Percentiles rank a stretch among this genome's conserved stretches.
These are phyloP conservation scores for Venturia carpophila DNA, from an alignment of 2,329 filamentous ascomycete genomes.

Conservation along the genomic window DNA sequence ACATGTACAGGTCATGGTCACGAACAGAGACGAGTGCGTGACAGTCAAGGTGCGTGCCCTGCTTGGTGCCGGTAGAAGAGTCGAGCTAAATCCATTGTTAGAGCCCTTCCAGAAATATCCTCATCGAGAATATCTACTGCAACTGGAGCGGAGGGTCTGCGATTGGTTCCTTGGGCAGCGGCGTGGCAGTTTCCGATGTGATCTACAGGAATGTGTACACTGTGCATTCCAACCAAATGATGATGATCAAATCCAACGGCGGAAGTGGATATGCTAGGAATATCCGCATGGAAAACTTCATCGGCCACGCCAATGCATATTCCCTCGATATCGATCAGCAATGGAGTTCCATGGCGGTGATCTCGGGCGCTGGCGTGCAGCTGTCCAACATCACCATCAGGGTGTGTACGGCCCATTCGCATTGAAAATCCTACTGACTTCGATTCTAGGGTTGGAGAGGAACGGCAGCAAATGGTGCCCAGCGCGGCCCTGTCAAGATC, in stretches of 20 bases:
- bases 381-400: constrained; percentile 46
- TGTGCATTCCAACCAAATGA: constrained; percentile 53
- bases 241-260: constrained; percentile 55
- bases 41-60: constrained; percentile 41
- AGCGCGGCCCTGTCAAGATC: constrained; percentile 48
- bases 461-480: constrained; percentile 41
- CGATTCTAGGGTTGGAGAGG: constrained; percentile 45
- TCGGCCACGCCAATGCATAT: constrained; percentile 53
- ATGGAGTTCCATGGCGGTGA: constrained; percentile 40
- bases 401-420: constrained; percentile 16
- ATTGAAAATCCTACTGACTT: constrained; percentile 10
- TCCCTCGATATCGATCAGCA: constrained; percentile 48
- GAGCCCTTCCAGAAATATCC: constrained; percentile 45
- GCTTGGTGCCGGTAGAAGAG: not conserved
- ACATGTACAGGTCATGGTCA: constrained; percentile 42
- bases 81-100: constrained; percentile 21
- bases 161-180: constrained; percentile 47
- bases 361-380: constrained; percentile 44
- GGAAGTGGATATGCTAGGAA: constrained; percentile 47
- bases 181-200: constrained; percentile 45
- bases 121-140: constrained; percentile 55
- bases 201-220: constrained; percentile 52
- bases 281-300: constrained; percentile 49
- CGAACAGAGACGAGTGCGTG: constrained; percentile 56
- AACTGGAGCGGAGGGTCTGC: constrained; percentile 54